These are phyloP conservation scores for Fusarium illudens DNA, from an alignment of 2,329 filamentous ascomycete species.

Conservation along the genomic window DNA sequence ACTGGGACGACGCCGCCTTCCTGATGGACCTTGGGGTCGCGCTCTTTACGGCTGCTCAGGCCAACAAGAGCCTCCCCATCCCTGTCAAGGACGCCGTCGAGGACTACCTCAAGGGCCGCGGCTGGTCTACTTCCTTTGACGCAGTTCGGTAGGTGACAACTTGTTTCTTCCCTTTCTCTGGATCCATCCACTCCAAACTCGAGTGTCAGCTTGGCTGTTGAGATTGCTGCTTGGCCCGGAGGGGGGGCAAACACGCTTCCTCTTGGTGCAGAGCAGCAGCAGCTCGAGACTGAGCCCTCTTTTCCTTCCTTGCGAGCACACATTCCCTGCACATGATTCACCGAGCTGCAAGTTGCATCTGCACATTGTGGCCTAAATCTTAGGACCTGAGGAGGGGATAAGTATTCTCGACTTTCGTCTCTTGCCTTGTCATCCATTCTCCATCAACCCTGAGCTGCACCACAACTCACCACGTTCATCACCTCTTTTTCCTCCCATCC, in stretches of 20 bases:
- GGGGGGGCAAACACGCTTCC: background rate
- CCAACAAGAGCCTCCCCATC: slow-evolving; percentile 40
- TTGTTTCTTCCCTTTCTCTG: background rate
- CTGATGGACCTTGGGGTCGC: slow-evolving; percentile 47
- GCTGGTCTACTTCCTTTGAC: slow-evolving; percentile 54
- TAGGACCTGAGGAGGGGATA: background rate
- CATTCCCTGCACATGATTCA: background rate
- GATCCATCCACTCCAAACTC: background rate
- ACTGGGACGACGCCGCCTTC: slow-evolving; percentile 48
- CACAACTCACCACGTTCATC: background rate
- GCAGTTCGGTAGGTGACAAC: slow-evolving; percentile 52
- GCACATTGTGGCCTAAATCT: slow-evolving; percentile 1
- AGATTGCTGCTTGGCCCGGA: background rate
- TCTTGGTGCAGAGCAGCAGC: background rate
- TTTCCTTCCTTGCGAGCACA: background rate
- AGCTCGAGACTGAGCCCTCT: background rate
- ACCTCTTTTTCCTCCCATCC: background rate
- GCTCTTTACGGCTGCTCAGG: slow-evolving; percentile 45
- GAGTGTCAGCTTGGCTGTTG: background rate
- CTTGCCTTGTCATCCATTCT: background rate
- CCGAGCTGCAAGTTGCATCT: background rate
- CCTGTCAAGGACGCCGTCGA: slow-evolving; percentile 45
- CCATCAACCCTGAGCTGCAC: slow-evolving; percentile 4
- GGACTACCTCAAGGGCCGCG: slow-evolving; percentile 44
- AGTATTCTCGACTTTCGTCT: slow-evolving; percentile 7